phyloP scores from a whole-genome alignment of 139 green algal genomes.

The Chlorella sp. region DNA sequence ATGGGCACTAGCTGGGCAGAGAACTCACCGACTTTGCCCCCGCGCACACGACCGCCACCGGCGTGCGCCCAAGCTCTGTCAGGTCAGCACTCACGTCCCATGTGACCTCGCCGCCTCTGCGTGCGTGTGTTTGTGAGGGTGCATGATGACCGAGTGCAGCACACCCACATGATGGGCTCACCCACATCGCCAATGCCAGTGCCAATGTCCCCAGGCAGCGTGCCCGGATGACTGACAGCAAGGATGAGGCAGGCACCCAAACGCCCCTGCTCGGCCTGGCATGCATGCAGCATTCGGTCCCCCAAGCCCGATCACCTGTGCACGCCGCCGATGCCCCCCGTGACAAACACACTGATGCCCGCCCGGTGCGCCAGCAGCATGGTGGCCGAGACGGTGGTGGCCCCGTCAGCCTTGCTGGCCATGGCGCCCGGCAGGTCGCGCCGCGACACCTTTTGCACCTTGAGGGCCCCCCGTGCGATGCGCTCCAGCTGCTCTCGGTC shows the following conservation, averaged over 20 bases:
- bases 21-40: conserved; percentile 89
- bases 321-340: conserved; percentile 58
- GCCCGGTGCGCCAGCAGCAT: conserved; percentile 78
- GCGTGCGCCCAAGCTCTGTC: conserved; percentile 79
- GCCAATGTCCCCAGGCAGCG: too few species aligned
- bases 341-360: conserved; percentile 72
- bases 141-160: too few species aligned
- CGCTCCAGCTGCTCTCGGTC: conserved; percentile 45
- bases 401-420: conserved; percentile 55
- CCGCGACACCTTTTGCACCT: conserved; percentile 60
- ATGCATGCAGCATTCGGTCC: too few species aligned
- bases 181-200: too few species aligned
- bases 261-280: too few species aligned
- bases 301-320: too few species aligned
- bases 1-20: too few species aligned
- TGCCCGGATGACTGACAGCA: too few species aligned
- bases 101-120: conserved; percentile 65
- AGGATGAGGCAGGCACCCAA: too few species aligned
- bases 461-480: conserved; percentile 45
- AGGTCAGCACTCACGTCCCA: conserved; percentile 92
- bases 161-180: too few species aligned
- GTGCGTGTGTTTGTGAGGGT: too few species aligned
- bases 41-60: conserved; percentile 90
- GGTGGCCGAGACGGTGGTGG: conserved; percentile 93
- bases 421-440: conserved; percentile 76